Evolutionary conservation across 805 yeast genomes (phyloP), one percentile per base, ranked within the genome.

Genomic region (Blastobotrys parvus): DNA sequence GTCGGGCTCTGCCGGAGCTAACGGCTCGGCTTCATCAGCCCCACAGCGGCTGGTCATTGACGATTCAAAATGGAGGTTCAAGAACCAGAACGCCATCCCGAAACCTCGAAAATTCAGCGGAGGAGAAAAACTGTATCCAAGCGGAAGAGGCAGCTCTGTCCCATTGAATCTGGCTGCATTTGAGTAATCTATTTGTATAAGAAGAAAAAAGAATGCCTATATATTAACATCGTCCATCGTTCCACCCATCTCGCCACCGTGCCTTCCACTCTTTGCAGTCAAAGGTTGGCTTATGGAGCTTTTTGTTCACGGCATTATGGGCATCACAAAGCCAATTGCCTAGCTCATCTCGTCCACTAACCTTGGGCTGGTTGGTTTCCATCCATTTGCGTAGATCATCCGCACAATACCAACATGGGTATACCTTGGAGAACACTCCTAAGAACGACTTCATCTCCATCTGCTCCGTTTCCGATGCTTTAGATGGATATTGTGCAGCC

Each of bases 241-340:
- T 82, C 96, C 95, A 88, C 0, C 97, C 97, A 54, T 86, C 94
- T 52, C 74, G 79, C 98, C 98, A 90, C 58, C 98, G 78, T 55
- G 83, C 77, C 59, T 80, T 80, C 98, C 98, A 92, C 50, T 84
- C 71, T 45, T 78, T 69, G 56, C 97, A 90, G 59, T 90, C 88
- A 58, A 92, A 92, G 44, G 67, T 68, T 4, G 85, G 86, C 63
- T 92, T 92, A 1, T 95, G 94, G 21, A 90, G 60, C 60, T 88
- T 89, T 16, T 60, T 68, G 61, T 92, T 92, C n/a, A 92, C 97
- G 30, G 75, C 84, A 57, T 92, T 92, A 64, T 92, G 98, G 2
- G 97, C 97, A 48, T 79, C 83, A 64, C 97, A 92, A 43, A 92
- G 65, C 98, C 98, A 92, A 52, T 63, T 69, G 0, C 96, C 94